These are phyloP conservation scores for Ceratobasidium theobromae DNA, from an alignment of 1,284 basidiomycete genomes.

Conservation along the genomic window DNA sequence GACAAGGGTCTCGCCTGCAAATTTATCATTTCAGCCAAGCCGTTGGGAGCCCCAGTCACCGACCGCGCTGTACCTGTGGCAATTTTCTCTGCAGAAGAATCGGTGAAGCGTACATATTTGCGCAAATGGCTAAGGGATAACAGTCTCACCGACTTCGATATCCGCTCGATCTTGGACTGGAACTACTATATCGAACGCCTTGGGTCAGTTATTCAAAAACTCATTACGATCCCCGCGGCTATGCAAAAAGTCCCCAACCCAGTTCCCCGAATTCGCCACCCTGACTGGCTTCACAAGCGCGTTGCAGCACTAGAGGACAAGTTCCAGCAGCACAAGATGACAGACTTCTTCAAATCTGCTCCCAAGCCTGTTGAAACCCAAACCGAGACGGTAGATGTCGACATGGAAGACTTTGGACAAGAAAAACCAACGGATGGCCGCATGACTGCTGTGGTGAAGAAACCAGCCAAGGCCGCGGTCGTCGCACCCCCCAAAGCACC, in stretches of 20 bases:
- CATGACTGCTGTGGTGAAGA: constrained; percentile 57
- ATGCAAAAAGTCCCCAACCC: constrained; percentile 98
- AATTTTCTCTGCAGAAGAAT: constrained; percentile 95
- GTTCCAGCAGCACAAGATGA: constrained; percentile 97
- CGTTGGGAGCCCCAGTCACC: constrained; percentile 92
- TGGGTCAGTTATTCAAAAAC: constrained; percentile 97
- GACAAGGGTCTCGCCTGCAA: constrained; percentile 99
- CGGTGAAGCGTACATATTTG: constrained; percentile 86
- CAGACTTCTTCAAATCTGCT: constrained; percentile 81
- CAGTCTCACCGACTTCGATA: constrained; percentile 83
- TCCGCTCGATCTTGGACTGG: constrained; percentile 97
- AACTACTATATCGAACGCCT: constrained; percentile 97
- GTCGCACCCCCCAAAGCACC: constrained; percentile 39
- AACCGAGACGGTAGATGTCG: constrained; percentile 45
- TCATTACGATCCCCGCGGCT: constrained; percentile 98
- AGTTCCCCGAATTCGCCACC: constrained; percentile 93
- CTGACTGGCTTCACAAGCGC: constrained; percentile 94
- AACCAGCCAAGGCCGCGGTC: constrained; percentile 45
- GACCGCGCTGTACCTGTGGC: constrained; percentile 98
- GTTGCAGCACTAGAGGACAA: constrained; percentile 91
- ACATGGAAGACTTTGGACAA: constrained; percentile 70
- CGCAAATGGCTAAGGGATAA: constrained; percentile 97
- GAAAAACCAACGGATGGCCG: constrained; percentile 38
- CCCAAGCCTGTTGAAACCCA: constrained; percentile 34
- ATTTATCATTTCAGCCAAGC: constrained; percentile 97